Percentiles rank a stretch among this genome's conserved stretches.
Evolutionary conservation across 139 green algal genomes (phyloP).

Genomic region (Chlamydomonas applanata): DNA sequence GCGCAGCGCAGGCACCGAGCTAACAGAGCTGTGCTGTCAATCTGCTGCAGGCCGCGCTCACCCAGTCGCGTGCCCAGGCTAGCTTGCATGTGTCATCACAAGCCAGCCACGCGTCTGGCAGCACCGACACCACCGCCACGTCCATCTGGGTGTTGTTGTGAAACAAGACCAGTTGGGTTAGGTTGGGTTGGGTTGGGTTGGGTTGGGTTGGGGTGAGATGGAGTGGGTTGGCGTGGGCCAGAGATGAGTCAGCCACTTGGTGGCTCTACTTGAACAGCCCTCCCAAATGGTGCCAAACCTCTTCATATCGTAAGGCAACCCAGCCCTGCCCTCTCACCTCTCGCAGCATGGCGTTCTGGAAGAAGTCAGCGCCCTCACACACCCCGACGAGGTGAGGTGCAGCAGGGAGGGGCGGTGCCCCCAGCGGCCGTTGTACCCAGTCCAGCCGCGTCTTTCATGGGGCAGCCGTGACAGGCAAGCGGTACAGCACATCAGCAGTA

Average conservation of each 20-base stretch:
- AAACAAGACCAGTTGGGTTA: too few species aligned
- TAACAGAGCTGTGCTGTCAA: too few species aligned
- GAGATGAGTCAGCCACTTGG: too few species aligned
- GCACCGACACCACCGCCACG: slow-evolving; percentile 1
- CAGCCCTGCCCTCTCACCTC: slow-evolving; percentile 1
- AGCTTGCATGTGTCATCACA: slow-evolving; percentile 14
- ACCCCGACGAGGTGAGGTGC: background rate
- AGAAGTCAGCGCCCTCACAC: slow-evolving; percentile 22
- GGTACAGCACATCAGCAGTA: too few species aligned
- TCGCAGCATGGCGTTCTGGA: slow-evolving; percentile 11
- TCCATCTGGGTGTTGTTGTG: slow-evolving; percentile 16
- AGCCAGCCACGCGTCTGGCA: slow-evolving; percentile 27
- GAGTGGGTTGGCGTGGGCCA: too few species aligned
- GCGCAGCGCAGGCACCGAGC: too few species aligned
- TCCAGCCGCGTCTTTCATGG: background rate
- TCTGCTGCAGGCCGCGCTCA: background rate
- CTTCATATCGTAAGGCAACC: too few species aligned
- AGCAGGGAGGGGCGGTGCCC: background rate
- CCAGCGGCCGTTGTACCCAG: background rate
- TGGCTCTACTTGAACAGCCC: too few species aligned
- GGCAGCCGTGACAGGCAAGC: too few species aligned
- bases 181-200: too few species aligned
- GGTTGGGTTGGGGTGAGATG: too few species aligned
- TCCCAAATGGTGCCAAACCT: too few species aligned
- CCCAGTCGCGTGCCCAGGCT: slow-evolving; percentile 4